Percentiles rank a stretch among this genome's conserved stretches.
Evolutionary conservation across 1,284 basidiomycete species (phyloP).

Genomic region (Naganishia albida): DNA sequence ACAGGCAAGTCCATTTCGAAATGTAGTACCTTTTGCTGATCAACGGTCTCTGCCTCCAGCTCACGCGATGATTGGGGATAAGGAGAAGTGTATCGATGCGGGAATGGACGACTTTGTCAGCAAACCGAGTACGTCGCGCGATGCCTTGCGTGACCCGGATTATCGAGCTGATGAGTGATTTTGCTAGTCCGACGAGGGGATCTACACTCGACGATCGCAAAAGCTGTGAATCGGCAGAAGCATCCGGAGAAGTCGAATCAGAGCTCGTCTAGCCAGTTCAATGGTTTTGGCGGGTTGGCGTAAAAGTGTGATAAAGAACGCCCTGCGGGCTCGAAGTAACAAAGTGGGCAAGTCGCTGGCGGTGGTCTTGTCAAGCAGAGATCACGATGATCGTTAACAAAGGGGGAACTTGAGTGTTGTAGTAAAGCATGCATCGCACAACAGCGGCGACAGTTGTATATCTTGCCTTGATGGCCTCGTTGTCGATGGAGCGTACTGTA

Average conservation of each 20-base stretch:
- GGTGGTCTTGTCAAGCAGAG: no score
- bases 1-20: constrained; percentile 70
- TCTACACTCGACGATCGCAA: constrained; percentile 51
- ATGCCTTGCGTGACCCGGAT: neutral
- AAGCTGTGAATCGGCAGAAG: constrained; percentile 36
- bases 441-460: no score
- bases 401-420: no score
- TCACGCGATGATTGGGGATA: constrained; percentile 85
- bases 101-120: constrained; percentile 70
- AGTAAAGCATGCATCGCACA: no score
- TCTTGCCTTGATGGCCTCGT: no score
- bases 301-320: no score
- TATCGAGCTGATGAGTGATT: neutral
- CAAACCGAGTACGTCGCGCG: constrained; percentile 48
- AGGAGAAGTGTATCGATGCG: constrained; percentile 86
- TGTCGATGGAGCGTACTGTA: no score
- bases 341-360: no score
- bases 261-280: constrained; percentile 21
- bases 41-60: constrained; percentile 34
- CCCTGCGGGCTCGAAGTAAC: no score
- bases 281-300: constrained; percentile 17
- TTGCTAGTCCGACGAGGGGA: constrained; percentile 48
- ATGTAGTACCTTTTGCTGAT: neutral
- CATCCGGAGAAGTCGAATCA: constrained; percentile 22
- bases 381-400: no score